These are phyloP conservation scores for Chlamydomonas sphaeroides DNA, from an alignment of 139 green algal species.

Conservation along the genomic window DNA sequence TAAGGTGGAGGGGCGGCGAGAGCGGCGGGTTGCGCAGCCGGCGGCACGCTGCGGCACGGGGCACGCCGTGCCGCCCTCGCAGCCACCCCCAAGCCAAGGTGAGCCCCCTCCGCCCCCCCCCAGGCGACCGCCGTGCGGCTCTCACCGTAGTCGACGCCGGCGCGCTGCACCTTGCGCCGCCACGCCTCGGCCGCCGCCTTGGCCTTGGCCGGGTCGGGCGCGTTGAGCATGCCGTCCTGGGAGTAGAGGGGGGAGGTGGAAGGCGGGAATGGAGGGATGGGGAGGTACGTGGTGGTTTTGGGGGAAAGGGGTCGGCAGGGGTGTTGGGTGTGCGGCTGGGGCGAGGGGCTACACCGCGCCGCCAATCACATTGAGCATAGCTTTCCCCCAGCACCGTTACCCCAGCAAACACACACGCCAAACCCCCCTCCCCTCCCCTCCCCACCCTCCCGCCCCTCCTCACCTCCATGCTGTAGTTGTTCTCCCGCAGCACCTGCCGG, in stretches of 20 bases:
- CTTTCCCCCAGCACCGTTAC: background rate
- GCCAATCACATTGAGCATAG: no score
- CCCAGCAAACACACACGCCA: background rate
- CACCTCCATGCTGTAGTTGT: conserved; percentile 70
- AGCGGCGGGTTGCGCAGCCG: no score
- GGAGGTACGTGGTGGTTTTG: no score
- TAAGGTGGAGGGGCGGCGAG: background rate
- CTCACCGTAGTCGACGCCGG: conserved; percentile 57
- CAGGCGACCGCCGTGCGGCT: no score
- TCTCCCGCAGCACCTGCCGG: conserved; percentile 56
- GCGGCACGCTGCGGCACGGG: no score
- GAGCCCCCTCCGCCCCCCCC: background rate
- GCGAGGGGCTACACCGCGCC: no score
- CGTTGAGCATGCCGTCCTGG: conserved; percentile 40
- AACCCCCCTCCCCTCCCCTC: background rate
- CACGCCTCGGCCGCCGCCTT: background rate
- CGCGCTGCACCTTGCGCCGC: conserved; percentile 48
- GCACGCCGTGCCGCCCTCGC: no score
- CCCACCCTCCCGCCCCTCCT: background rate
- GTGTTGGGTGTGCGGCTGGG: no score
- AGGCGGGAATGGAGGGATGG: no score
- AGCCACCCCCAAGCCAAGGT: background rate
- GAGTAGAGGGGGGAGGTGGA: background rate
- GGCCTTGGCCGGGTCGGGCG: background rate
- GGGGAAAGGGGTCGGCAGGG: no score